Base-by-base conservation (phyloP, 352 stramenopile species). In the Phytophthora colocasiae region DNA sequence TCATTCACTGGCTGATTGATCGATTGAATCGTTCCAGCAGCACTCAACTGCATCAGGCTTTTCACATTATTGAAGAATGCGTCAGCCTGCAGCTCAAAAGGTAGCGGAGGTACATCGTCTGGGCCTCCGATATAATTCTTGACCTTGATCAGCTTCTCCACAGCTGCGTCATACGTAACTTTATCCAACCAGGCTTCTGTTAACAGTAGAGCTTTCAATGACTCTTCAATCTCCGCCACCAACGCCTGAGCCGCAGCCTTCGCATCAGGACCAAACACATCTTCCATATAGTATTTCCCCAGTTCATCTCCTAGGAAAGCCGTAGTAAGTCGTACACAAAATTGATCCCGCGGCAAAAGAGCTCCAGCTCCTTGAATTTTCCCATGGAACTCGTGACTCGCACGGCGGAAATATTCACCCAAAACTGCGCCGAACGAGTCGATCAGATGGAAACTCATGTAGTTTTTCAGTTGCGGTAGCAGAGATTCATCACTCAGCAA, bases 101-200 rank as follows among this genome's bases (percentile, higher is more conserved):
- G 82, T 36, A 91, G 56, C n/a, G 73, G 69, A 0, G 66, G 48
- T 8, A 88, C 77, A 12, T 54, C 46, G 50, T 85, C 73, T 10
- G 83, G 79, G 1, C 80, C 78, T n/a, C 83, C 83, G 53, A 91
- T 91, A 29, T 79, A 87, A 63, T 91, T 94, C 56, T 80, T 80
- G 53, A 98, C 95, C n/a, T 87, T 77, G 41, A 68, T 50, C 40
- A 98, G 88, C 73, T 98, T 98, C 31, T 96, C 81, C 11, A 97
- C 75, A 0, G 90, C 92, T 31, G 87, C 79, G 6, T 83, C 62
- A 38, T 92, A 83, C 17, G 93, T 98, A 12, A 74, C 48, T 39
- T 94, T 82, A 52, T 93, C 92, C 46, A 98, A 84, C 94, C 94
- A 98, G 44, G 50, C 49, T 19, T 97, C 90, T 40, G 93, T 89